Evolutionary conservation across 257 asterid genomes (phyloP).

Genomic region (Rehmannia glutinosa): DNA sequence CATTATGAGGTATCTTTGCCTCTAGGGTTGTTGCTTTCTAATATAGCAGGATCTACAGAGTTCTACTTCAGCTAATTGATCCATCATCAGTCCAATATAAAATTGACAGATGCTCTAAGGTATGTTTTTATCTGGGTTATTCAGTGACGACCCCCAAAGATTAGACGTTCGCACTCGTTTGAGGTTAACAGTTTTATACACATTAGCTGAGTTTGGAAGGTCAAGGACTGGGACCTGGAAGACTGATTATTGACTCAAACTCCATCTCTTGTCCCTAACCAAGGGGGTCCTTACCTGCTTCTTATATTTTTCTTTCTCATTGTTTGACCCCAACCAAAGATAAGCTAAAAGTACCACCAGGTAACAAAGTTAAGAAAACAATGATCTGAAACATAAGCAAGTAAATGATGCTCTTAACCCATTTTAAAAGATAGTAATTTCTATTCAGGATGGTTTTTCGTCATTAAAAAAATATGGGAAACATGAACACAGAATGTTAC

Average conservation of each 20-base stretch:
- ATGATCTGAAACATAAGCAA: neutral
- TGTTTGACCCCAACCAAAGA: neutral
- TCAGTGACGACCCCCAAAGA: neutral
- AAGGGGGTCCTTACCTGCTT: neutral
- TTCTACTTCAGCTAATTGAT: no score
- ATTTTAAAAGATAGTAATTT: neutral
- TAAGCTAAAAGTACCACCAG: slow-evolving; percentile 2
- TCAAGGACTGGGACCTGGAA: neutral
- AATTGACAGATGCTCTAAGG: neutral
- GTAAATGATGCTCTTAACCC: neutral
- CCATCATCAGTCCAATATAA: neutral
- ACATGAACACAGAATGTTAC: neutral
- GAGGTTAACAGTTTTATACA: neutral
- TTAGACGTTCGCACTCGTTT: neutral
- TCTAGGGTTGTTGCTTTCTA: no score
- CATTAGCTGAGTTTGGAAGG: neutral
- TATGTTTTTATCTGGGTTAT: neutral
- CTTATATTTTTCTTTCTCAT: neutral
- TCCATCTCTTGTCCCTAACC: neutral
- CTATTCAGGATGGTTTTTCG: neutral
- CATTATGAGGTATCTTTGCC: no score
- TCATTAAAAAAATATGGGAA: neutral
- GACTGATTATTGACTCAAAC: neutral
- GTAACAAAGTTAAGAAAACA: neutral
- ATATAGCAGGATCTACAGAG: neutral